These are phyloP conservation scores for Cyberlindnera nakhonratchasimensis DNA, from an alignment of 805 yeast species.

Conservation along the genomic window DNA sequence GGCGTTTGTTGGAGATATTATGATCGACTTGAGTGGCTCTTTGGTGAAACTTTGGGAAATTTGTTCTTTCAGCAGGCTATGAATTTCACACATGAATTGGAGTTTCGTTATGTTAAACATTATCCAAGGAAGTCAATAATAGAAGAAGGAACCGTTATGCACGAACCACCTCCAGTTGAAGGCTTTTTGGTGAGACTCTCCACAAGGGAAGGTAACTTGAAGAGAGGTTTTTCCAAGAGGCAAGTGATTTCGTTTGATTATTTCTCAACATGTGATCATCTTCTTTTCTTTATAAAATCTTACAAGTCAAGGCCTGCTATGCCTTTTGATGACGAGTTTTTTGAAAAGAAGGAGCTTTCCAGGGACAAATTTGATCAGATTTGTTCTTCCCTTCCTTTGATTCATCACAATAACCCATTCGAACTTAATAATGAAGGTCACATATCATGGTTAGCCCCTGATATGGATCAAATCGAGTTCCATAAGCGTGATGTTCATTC, in stretches of 20 bases:
- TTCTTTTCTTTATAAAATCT: constrained; percentile 56
- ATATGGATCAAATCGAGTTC: constrained; percentile 37
- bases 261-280: constrained; percentile 56
- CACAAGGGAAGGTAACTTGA: constrained; percentile 43
- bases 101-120: constrained; percentile 48
- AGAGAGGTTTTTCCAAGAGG: constrained; percentile 31
- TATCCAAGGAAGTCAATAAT: constrained; percentile 33
- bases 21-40: constrained; percentile 73
- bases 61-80: constrained; percentile 43
- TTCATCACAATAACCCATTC: constrained; percentile 52
- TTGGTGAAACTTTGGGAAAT: constrained; percentile 41
- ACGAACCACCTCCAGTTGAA: constrained; percentile 75
- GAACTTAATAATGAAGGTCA: constrained; percentile 47
- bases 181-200: constrained; percentile 69
- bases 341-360: constrained; percentile 27
- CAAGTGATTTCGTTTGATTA: constrained; percentile 55
- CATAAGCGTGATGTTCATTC: constrained; percentile 53
- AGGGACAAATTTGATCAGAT: constrained; percentile 26
- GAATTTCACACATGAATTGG: constrained; percentile 49
- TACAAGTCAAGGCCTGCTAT: constrained; percentile 61
- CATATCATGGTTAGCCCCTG: constrained; percentile 57
- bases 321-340: constrained; percentile 31
- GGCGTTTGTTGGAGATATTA: constrained; percentile 64
- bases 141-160: constrained; percentile 21
- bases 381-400: constrained; percentile 30